Evolutionary conservation across 2,329 filamentous ascomycete genomes (phyloP).

Genomic region (Pseudocercospora fuligena): DNA sequence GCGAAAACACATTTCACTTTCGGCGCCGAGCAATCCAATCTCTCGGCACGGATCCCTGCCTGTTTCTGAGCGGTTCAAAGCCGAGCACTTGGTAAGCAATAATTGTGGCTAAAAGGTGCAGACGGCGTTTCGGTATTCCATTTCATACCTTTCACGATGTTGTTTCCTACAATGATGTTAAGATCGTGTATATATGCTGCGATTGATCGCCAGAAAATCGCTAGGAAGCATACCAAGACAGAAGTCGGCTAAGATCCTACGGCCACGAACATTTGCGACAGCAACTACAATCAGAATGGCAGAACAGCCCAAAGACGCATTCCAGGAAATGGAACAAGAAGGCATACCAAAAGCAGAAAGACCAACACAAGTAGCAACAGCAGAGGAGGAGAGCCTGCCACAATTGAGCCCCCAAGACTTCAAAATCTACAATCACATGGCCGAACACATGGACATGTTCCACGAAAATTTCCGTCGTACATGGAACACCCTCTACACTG

Average conservation of each 20-base stretch:
- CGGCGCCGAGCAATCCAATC: neutral
- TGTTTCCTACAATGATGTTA: constrained; percentile 1
- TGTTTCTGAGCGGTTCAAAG: neutral
- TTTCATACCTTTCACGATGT: neutral
- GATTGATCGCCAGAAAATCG: neutral
- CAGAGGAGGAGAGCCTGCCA: constrained; percentile 54
- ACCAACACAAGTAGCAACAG: constrained; percentile 25
- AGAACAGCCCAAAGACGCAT: constrained; percentile 23
- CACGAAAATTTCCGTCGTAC: constrained; percentile 76
- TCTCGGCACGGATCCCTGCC: neutral
- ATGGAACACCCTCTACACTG: constrained; percentile 73
- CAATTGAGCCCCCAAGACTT: constrained; percentile 71
- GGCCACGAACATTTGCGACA: neutral
- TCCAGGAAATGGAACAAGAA: constrained; percentile 34
- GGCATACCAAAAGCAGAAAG: constrained; percentile 30
- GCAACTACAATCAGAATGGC: constrained; percentile 19
- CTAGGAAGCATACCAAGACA: neutral
- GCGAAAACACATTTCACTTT: neutral
- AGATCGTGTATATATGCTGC: constrained; percentile 6
- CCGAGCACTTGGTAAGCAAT: constrained; percentile 15
- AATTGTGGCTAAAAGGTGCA: constrained; percentile 15
- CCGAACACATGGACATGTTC: constrained; percentile 76
- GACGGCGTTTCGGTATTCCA: neutral
- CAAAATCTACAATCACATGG: constrained; percentile 71
- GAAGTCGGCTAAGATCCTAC: neutral